A percentile compares a stretch with the other conserved stretches of the same genome.
These are phyloP conservation scores for Calonectria honghensis DNA, from an alignment of 2,329 filamentous ascomycete genomes.

Conservation along the genomic window DNA sequence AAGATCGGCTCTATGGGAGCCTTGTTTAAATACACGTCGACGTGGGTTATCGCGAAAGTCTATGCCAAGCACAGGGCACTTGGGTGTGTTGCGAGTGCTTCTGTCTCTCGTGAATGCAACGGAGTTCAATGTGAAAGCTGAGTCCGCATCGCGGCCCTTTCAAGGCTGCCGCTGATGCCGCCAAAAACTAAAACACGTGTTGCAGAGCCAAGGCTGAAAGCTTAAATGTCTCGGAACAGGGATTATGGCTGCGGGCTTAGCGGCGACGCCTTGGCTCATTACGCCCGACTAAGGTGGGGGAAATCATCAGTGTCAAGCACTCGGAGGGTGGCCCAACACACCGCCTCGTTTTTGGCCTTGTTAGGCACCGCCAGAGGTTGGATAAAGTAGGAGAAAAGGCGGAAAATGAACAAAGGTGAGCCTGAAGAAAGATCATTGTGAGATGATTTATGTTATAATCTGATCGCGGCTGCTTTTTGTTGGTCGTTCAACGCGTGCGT, in stretches of 20 bases:
- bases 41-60: conserved; percentile 23
- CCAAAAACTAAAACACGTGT: conserved; percentile 24
- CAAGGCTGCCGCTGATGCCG: conserved; percentile 11
- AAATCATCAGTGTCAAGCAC: neutral
- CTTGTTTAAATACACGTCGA: conserved; percentile 28
- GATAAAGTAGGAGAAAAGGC: neutral
- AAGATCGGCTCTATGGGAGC: conserved; percentile 24
- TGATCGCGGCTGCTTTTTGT: no score
- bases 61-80: conserved; percentile 23
- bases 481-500: no score
- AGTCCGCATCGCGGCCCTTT: neutral
- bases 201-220: conserved; percentile 18
- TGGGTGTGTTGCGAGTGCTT: neutral
- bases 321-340: neutral
- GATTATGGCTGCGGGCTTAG: conserved; percentile 20
- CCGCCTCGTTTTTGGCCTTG: neutral
- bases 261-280: conserved; percentile 5
- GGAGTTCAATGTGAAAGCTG: neutral
- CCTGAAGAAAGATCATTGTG: no score
- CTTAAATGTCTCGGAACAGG: conserved; percentile 13
- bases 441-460: no score
- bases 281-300: conserved; percentile 19
- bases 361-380: neutral
- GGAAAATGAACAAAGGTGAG: no score
- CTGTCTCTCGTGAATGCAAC: neutral